phyloP scores from a whole-genome alignment of 1,284 basidiomycete genomes.

The Pyrrhoderma noxium region DNA sequence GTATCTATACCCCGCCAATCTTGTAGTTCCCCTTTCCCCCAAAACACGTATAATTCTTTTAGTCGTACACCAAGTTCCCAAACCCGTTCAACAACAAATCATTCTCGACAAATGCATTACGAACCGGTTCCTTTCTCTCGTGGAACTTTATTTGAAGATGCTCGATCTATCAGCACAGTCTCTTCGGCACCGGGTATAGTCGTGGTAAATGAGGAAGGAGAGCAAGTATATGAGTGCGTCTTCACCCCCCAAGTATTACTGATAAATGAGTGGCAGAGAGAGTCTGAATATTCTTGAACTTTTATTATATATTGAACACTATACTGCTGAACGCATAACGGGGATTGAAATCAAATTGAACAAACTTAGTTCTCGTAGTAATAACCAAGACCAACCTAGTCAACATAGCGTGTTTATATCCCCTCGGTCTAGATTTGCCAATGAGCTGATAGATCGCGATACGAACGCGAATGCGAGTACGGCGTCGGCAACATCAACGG shows the following conservation, averaged over 20 bases:
- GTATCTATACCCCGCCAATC: not conserved
- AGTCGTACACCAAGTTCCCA: conserved; percentile 2
- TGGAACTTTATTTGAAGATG: conserved; percentile 8
- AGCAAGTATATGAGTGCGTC: conserved; percentile 13
- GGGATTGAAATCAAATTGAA: too few species aligned
- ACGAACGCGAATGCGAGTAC: too few species aligned
- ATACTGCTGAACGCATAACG: too few species aligned
- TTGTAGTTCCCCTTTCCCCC: conserved; percentile 3
- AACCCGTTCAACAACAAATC: not conserved
- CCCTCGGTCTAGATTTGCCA: conserved; percentile 2
- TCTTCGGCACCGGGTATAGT: conserved; percentile 12
- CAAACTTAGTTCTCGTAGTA: too few species aligned
- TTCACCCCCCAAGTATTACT: not conserved
- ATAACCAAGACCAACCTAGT: not conserved
- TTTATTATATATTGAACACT: too few species aligned
- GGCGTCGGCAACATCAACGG: too few species aligned
- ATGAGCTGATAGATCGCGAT: not conserved
- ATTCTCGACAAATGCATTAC: too few species aligned
- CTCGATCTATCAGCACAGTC: conserved; percentile 1
- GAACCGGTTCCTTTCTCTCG: not conserved
- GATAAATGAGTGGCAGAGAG: not conserved
- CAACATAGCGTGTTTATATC: not conserved
- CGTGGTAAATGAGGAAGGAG: conserved; percentile 13
- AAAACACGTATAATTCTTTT: conserved; percentile 1
- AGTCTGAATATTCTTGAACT: too few species aligned